A percentile compares a stretch with the other conserved stretches of the same genome.
Conservation (phyloP, 176 grass and related monocot species). For the Zoysia pacifica region DNA sequence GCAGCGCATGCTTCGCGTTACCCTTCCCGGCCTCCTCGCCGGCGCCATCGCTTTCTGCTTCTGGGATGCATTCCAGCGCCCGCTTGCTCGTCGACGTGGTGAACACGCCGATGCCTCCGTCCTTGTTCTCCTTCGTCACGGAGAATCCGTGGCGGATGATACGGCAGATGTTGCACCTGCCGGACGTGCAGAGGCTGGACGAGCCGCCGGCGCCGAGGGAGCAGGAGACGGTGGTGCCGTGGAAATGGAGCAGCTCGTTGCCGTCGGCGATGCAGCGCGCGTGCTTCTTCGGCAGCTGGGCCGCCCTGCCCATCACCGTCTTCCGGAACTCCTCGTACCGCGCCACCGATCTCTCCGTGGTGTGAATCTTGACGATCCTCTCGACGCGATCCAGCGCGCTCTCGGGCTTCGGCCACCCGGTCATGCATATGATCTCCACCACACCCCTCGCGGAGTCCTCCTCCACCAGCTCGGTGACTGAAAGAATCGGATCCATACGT, state of each 20-base stretch:
- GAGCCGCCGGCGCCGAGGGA: slow-evolving; percentile 56
- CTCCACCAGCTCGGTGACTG: slow-evolving; percentile 64
- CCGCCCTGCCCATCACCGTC: slow-evolving; percentile 58
- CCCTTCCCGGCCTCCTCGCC: not conserved
- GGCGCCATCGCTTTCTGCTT: not conserved
- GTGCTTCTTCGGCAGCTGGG: slow-evolving; percentile 64
- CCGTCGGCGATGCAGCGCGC: slow-evolving; percentile 79
- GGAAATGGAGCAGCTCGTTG: slow-evolving; percentile 85
- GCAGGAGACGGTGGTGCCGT: slow-evolving; percentile 59
- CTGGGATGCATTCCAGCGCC: slow-evolving; percentile 55
- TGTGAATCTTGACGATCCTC: slow-evolving; percentile 74
- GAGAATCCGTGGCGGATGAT: slow-evolving; percentile 72
- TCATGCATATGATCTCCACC: slow-evolving; percentile 80
- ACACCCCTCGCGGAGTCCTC: slow-evolving; percentile 69
- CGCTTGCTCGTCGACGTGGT: slow-evolving; percentile 66
- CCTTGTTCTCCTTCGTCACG: slow-evolving; percentile 30
- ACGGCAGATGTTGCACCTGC: slow-evolving; percentile 64
- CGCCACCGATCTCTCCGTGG: slow-evolving; percentile 47
- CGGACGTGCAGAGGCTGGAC: slow-evolving; percentile 55
- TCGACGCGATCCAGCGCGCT: slow-evolving; percentile 42
- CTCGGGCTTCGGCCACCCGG: slow-evolving; percentile 59
- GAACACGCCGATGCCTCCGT: slow-evolving; percentile 55
- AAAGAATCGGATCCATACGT: slow-evolving; percentile 7
- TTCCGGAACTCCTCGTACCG: slow-evolving; percentile 71
- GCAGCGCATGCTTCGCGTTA: slow-evolving; percentile 44